These are phyloP conservation scores for Aureobasidium sp. DNA, from an alignment of 2,329 filamentous ascomycete genomes.

Conservation along the genomic window DNA sequence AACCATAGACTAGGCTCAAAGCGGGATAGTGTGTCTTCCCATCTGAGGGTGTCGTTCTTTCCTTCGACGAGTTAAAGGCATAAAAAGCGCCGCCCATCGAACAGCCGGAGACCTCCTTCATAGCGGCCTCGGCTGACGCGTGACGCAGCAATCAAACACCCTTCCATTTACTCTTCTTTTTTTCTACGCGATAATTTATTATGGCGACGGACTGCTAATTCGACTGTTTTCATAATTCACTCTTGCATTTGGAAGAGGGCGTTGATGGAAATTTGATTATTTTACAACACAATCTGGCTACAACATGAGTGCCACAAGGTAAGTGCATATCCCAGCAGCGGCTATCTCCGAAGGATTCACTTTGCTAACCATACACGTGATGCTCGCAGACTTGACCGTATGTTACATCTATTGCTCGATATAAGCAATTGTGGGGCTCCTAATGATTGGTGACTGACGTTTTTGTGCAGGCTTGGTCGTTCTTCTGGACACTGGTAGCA, in stretches of 20 bases:
- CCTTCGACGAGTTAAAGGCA: slow-evolving; percentile 14
- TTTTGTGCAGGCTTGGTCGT: slow-evolving; percentile 11
- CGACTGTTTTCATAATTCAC: slow-evolving; percentile 1
- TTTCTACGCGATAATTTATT: not conserved
- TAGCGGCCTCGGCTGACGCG: slow-evolving; percentile 14
- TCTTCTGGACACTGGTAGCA: slow-evolving; percentile 86
- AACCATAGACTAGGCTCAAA: not conserved
- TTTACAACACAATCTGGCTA: not conserved
- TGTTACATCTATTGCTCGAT: slow-evolving; percentile 24
- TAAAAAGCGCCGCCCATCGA: slow-evolving; percentile 12
- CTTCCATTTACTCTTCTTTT: not conserved
- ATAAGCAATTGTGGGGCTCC: not conserved
- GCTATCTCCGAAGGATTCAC: slow-evolving; percentile 12
- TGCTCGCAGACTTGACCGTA: slow-evolving; percentile 31
- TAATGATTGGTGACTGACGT: slow-evolving; percentile 5
- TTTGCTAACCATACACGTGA: slow-evolving; percentile 15
- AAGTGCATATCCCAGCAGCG: slow-evolving; percentile 11
- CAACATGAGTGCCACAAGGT: slow-evolving; percentile 20
- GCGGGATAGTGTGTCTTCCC: slow-evolving; percentile 5
- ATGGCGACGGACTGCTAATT: slow-evolving; percentile 7
- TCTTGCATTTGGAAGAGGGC: slow-evolving; percentile 11
- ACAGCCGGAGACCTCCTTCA: slow-evolving; percentile 11
- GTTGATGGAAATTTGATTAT: slow-evolving; percentile 5
- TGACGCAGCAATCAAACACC: slow-evolving; percentile 6
- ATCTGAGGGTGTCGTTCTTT: slow-evolving; percentile 8